phyloP scores from a whole-genome alignment of 2,329 filamentous ascomycete genomes.

The Ophiocordyceps polyrhachis-furcata region DNA sequence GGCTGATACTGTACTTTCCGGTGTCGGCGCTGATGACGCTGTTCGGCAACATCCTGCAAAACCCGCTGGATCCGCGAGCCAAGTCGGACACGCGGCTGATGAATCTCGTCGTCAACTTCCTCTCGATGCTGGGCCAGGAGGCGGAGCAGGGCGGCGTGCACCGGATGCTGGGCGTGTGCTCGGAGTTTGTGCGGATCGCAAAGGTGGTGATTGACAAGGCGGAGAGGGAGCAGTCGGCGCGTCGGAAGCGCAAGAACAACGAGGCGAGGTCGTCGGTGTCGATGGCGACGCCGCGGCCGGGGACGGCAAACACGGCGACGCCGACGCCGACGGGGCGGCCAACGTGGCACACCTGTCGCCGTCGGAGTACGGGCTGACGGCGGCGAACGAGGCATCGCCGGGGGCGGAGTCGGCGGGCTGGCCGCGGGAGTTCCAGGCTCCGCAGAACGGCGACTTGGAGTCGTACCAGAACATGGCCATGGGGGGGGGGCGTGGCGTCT shows the following conservation, averaged over 20 bases:
- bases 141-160: conserved; percentile 80
- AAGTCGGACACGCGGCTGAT: conserved; percentile 80
- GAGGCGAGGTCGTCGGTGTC: conserved; percentile 16
- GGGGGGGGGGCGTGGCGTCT: conserved; percentile 10
- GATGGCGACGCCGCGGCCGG: conserved; percentile 3
- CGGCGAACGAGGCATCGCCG: conserved; percentile 22
- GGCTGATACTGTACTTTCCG: conserved; percentile 89
- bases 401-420: conserved; percentile 24
- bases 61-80: conserved; percentile 74
- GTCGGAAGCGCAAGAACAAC: conserved; percentile 68
- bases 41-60: conserved; percentile 92
- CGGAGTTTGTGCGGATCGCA: conserved; percentile 92
- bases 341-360: conserved; percentile 10
- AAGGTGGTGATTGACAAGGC: conserved; percentile 79
- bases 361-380: conserved; percentile 6
- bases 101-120: conserved; percentile 80
- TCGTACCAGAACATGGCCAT: conserved; percentile 27
- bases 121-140: conserved; percentile 76
- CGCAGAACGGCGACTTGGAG: conserved; percentile 20
- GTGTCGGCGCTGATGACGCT: conserved; percentile 87
- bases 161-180: conserved; percentile 82
- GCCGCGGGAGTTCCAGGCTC: conserved; percentile 25
- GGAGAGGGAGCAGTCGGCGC: conserved; percentile 63
- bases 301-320: not conserved
- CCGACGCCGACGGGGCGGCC: conserved; percentile 1